Evolutionary conservation across 2,329 filamentous ascomycete species (phyloP).

Genomic region (Davidsoniella neocaledoniae): DNA sequence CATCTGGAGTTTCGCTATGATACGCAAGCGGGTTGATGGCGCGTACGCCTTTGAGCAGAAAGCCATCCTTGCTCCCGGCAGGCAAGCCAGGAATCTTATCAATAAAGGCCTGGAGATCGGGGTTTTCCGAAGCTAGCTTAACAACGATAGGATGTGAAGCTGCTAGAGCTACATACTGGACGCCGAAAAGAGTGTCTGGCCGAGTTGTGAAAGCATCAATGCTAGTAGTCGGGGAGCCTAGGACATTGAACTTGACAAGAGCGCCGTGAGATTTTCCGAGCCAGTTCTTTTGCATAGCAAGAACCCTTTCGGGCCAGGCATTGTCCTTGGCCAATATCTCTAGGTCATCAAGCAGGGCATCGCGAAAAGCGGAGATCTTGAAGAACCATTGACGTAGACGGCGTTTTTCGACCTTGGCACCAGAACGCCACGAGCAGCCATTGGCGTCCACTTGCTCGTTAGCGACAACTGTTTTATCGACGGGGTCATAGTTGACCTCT

Average conservation of each 20-base stretch:
- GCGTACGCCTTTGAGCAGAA: slow-evolving; percentile 42
- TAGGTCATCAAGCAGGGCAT: slow-evolving; percentile 54
- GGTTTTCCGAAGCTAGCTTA: slow-evolving; percentile 39
- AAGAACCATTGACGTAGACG: slow-evolving; percentile 82
- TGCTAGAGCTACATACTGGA: slow-evolving; percentile 69
- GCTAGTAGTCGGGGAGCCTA: slow-evolving; percentile 25
- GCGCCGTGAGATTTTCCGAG: slow-evolving; percentile 64
- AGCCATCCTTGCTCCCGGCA: slow-evolving; percentile 47
- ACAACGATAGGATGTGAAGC: slow-evolving; percentile 53
- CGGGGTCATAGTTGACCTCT: slow-evolving; percentile 76
- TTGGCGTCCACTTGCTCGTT: slow-evolving; percentile 88
- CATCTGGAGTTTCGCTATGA: slow-evolving; percentile 31
- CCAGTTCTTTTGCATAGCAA: slow-evolving; percentile 78
- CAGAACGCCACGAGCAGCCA: slow-evolving; percentile 74
- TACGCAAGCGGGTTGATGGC: slow-evolving; percentile 51
- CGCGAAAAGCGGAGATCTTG: slow-evolving; percentile 62
- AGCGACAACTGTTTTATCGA: slow-evolving; percentile 76
- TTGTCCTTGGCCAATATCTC: slow-evolving; percentile 44
- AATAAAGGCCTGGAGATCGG: slow-evolving; percentile 50
- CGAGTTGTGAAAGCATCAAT: slow-evolving; percentile 71
- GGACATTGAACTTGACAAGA: slow-evolving; percentile 51
- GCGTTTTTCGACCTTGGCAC: slow-evolving; percentile 65
- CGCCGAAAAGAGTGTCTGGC: slow-evolving; percentile 73
- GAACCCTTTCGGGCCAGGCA: slow-evolving; percentile 67
- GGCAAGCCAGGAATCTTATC: slow-evolving; percentile 40